Base-by-base conservation (phyloP, 345 rosid species). In the Isatis tinctoria region DNA sequence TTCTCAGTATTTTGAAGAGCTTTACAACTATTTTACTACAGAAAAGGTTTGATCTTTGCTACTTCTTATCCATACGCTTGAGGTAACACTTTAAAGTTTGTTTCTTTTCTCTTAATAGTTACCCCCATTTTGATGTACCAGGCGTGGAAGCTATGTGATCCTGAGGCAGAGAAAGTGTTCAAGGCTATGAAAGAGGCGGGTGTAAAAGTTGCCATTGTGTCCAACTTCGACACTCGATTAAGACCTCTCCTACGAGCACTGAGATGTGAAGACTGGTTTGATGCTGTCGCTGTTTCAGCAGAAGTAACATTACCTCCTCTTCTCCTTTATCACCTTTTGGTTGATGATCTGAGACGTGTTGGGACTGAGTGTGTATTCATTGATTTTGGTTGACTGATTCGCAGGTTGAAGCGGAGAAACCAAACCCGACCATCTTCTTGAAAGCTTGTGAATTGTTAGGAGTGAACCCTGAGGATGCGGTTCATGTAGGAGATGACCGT, bases 131-230 rank as follows among this genome's bases (percentile, higher is more conserved):
- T 2, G 35, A 33, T 73, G 78, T 70, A 18, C 39, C 75, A 95
- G 99, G 99, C 99, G 9, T 95, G 99, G 99, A 93, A 88, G 85
- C 84, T 95, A 11, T 88, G 93, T 76, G 99, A 95, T 79, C 96
- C 97, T 20, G 93, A 88, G 26, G 96, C 98, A 30, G 94, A 79
- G 83, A 87, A 85, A 70, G 97, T 92, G 33, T 95, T 95, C 59
- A 80, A 80, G 74, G 96, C 97, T 63, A 83, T 95, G 33, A 88
- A 83, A 66, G 79, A 82, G 74, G 90, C 91, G 1, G 97, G 97
- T 10, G 90, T 95, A 9, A 95, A 95, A 73, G 64, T 90, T 77
- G 98, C 94, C 12, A 85, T 95, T 60, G 99, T 95, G 51, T 95
- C 99, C 32, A 95, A 95, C 77, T 95, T 95, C 32, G 99, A 95